Evolutionary conservation across 176 grass and related monocot genomes (phyloP).

Genomic region (Chrysopogon serrulatus): DNA sequence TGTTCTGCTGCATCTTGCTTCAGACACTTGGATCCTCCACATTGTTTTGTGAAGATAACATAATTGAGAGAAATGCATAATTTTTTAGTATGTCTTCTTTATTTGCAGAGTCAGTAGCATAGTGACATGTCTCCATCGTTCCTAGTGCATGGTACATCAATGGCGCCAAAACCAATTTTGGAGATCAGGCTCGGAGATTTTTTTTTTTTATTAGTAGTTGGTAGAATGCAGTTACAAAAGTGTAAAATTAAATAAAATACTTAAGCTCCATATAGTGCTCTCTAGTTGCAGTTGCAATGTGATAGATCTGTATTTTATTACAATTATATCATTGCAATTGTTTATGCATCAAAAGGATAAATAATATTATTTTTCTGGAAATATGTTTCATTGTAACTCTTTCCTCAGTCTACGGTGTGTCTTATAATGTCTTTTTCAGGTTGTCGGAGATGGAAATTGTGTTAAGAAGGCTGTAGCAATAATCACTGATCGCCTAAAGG

Average conservation of each 20-base stretch:
- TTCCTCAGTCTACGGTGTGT: background rate
- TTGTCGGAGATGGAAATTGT: conserved; percentile 79
- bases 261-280: background rate
- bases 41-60: background rate
- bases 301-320: background rate
- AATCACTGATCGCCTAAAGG: conserved; percentile 84
- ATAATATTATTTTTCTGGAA: background rate
- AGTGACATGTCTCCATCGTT: background rate
- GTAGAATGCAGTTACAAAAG: background rate
- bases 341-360: background rate
- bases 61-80: background rate
- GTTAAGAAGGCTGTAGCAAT: conserved; percentile 84
- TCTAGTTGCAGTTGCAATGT: background rate
- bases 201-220: background rate
- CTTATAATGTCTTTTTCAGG: conserved; percentile 38
- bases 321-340: background rate
- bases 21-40: background rate
- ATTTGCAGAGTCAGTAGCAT: background rate
- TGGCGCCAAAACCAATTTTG: background rate
- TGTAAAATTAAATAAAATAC: background rate
- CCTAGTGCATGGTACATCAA: background rate
- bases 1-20: background rate
- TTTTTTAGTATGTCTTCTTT: background rate
- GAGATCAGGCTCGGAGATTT: background rate
- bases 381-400: background rate